These are phyloP conservation scores for Amanita molliuscula DNA, from an alignment of 768 basidiomycete species.

Conservation along the genomic window DNA sequence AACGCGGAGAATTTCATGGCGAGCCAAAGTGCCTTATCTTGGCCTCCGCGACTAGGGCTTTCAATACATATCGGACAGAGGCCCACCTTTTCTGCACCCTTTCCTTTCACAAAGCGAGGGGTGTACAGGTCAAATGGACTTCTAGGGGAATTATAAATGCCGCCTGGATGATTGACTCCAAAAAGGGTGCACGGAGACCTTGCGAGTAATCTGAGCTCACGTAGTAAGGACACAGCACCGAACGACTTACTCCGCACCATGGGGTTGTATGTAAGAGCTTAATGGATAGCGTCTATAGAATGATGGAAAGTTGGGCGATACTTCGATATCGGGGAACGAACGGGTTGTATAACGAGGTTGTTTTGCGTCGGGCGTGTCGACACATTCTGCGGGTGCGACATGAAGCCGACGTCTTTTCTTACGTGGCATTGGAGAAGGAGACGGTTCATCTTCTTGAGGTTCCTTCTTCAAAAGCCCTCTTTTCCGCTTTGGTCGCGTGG, in stretches of 20 bases:
- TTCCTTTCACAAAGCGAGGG: conserved; percentile 66
- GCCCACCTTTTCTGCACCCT: conserved; percentile 58
- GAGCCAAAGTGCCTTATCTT: conserved; percentile 56
- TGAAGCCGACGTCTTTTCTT: neutral
- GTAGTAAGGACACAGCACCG: conserved; percentile 2
- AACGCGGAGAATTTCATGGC: conserved; percentile 75
- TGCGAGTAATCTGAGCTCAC: neutral
- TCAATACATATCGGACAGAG: conserved; percentile 74
- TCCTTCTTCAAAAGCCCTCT: neutral
- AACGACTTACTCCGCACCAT: conserved; percentile 27
- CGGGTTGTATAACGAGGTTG: conserved; percentile 26
- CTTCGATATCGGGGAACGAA: conserved; percentile 41
- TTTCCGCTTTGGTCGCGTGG: neutral
- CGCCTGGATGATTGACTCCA: conserved; percentile 29
- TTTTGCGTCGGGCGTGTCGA: neutral
- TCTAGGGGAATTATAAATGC: conserved; percentile 51
- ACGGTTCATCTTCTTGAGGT: conserved; percentile 2
- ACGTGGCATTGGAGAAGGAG: neutral
- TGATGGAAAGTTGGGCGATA: conserved; percentile 40
- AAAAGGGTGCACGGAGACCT: conserved; percentile 29
- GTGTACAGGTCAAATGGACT: conserved; percentile 62
- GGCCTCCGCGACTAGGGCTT: conserved; percentile 47
- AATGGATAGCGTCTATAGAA: conserved; percentile 66
- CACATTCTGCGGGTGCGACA: neutral
- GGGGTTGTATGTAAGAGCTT: conserved; percentile 40